Base-by-base conservation (phyloP, 2,329 filamentous ascomycete species). In the Aureobasidium sp. region DNA sequence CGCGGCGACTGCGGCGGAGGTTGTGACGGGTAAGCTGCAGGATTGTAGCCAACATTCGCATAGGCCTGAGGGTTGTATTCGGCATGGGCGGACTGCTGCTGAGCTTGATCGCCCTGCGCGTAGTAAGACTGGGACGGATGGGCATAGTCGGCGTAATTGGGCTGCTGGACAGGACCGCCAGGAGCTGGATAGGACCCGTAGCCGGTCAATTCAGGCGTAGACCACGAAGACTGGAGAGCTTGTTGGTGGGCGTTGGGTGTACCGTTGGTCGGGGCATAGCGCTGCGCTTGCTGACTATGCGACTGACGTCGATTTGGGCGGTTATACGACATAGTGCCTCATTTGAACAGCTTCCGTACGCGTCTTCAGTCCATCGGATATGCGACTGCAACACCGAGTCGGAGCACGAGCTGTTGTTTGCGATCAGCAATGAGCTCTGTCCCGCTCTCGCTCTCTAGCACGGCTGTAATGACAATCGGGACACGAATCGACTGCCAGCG, bases 11-110 rank as follows among this genome's bases (percentile, higher is more conserved):
- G 44, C 7, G 47, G 48, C 4, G 41, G 46, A 39, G 64, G 62
- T n/a, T 64, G 62, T 5, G 53, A 13, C 15, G 63, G 50, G 41
- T 63, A 65, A 26, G 59, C 62, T 34, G 57, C 50, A 37, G 64
- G 62, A 37, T 65, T 63, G 59, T 65, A 65, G 51, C 61, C 57
- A 36, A 34, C 46, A 51, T 60, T 60, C 17, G 57, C 57, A n/a
- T 60, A 60, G 12, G 57, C 46, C 36, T 51, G 57, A 17, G 57
- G 57, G 57, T 60, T 60, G 44, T 51, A 60, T 26, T 51, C 44
- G 44, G 57, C 46, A 12, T 50, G 46, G 36, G 46, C 27, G 8
- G 46, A 27, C 26, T 44, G 43, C n/a, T 29, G 55, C 36, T n/a
- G 51, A 46, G 39, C 17, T 29, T 48, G 55, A 7, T 48, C 55